A percentile compares a stretch with the other conserved stretches of the same genome.
phyloP scores from a whole-genome alignment of 768 basidiomycete species.

The Macrolepiota fuliginosa region DNA sequence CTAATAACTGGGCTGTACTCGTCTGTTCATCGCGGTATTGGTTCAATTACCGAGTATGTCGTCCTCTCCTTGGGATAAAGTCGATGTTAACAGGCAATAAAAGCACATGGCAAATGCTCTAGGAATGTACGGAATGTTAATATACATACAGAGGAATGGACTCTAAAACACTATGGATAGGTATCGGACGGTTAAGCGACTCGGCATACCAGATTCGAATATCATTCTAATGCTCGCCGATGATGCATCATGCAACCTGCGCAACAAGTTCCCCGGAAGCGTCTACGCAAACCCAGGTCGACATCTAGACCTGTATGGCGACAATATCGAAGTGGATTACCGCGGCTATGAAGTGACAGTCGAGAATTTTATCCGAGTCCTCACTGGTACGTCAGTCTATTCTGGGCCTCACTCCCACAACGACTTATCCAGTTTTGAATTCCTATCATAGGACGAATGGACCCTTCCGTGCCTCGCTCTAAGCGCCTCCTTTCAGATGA shows the following conservation, averaged over 20 bases:
- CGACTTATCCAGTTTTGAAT: neutral
- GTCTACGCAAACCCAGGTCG: conserved; percentile 89
- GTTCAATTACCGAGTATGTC: conserved; percentile 95
- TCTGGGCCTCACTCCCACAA: neutral
- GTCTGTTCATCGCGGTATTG: conserved; percentile 94
- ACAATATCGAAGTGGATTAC: conserved; percentile 97
- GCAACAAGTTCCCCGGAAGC: conserved; percentile 89
- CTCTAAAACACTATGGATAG: conserved; percentile 32
- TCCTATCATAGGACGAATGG: conserved; percentile 65
- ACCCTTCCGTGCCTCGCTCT: conserved; percentile 81
- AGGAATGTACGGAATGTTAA: conserved; percentile 71
- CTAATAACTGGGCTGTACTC: conserved; percentile 98
- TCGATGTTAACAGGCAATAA: conserved; percentile 3
- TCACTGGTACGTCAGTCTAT: conserved; percentile 71
- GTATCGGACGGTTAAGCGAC: conserved; percentile 97
- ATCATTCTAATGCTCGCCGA: conserved; percentile 99
- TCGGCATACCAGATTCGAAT: conserved; percentile 97
- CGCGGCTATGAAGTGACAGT: conserved; percentile 98
- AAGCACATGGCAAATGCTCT: conserved; percentile 99
- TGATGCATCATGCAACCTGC: conserved; percentile 89
- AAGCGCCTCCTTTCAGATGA: conserved; percentile 92
- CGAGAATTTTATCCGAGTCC: conserved; percentile 88
- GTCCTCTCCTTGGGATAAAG: neutral
- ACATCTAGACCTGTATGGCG: conserved; percentile 87
- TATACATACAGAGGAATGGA: neutral